Conservation (phyloP, 306 rosid genomes). For the Begonia masoniana region DNA sequence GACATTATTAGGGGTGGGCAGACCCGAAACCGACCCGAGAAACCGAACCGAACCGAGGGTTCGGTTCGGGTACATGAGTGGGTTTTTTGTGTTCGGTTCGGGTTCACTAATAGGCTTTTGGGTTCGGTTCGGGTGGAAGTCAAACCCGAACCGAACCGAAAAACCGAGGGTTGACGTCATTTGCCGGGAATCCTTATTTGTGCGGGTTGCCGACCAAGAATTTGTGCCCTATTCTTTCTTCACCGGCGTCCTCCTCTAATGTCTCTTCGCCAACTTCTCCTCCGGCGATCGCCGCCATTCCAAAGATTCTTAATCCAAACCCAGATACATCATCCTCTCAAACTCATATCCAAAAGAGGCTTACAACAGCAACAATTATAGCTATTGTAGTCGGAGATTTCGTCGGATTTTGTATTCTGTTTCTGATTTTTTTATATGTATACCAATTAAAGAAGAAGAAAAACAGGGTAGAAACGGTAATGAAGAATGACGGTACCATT, state of each 20-base stretch:
- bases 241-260: slow-evolving; percentile 32
- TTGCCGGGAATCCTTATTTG: slow-evolving; percentile 42
- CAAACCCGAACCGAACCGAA: too few relatives aligned
- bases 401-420: slow-evolving; percentile 37
- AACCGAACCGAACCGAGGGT: too few relatives aligned
- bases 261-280: slow-evolving; percentile 29
- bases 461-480: slow-evolving; percentile 14
- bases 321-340: not conserved
- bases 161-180: slow-evolving; percentile 26
- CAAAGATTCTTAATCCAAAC: slow-evolving; percentile 33
- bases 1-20: too few relatives aligned
- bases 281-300: slow-evolving; percentile 87
- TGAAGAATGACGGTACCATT: slow-evolving; percentile 22
- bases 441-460: slow-evolving; percentile 35
- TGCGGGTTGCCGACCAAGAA: slow-evolving; percentile 42
- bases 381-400: slow-evolving; percentile 70
- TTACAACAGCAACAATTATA: slow-evolving; percentile 34
- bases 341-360: slow-evolving; percentile 17
- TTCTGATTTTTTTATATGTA: slow-evolving; percentile 31
- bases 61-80: too few relatives aligned
- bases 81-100: too few relatives aligned
- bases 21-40: too few relatives aligned
- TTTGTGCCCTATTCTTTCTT: slow-evolving; percentile 52
- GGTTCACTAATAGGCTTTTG: too few relatives aligned
- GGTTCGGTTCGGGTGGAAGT: too few relatives aligned